These are phyloP conservation scores for Ceratocystis cacaofunesta DNA, from an alignment of 2,329 filamentous ascomycete genomes.

Conservation along the genomic window DNA sequence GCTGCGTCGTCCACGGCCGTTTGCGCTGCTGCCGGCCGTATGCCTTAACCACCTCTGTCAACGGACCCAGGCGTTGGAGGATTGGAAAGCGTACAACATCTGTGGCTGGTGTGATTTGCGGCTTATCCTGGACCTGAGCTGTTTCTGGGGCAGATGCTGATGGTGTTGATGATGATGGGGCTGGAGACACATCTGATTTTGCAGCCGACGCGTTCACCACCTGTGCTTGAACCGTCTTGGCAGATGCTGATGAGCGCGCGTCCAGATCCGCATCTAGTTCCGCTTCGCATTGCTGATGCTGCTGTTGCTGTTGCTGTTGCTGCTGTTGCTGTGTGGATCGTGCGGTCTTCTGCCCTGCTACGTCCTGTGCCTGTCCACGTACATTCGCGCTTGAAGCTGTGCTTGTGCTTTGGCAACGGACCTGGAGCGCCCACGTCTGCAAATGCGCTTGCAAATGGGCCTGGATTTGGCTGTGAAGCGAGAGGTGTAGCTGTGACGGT, in stretches of 20 bases:
- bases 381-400: background rate
- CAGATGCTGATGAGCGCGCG: too few species aligned
- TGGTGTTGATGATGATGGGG: background rate
- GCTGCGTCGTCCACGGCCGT: conserved; percentile 65
- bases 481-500: background rate
- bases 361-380: background rate
- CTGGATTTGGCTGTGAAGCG: background rate
- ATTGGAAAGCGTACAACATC: conserved; percentile 23
- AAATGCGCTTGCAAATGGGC: background rate
- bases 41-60: conserved; percentile 37
- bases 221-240: background rate
- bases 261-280: background rate
- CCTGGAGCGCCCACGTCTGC: background rate
- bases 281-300: background rate
- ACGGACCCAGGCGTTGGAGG: conserved; percentile 43
- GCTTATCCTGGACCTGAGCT: background rate
- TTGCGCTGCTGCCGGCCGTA: conserved; percentile 59
- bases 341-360: background rate
- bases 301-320: background rate
- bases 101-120: background rate
- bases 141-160: background rate
- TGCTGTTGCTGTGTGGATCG: background rate
- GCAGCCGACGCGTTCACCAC: background rate
- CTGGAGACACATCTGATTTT: background rate
- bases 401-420: background rate